Base-by-base conservation (phyloP, 2,329 filamentous ascomycete species). In the Tolypocladium cylindrosporum region DNA sequence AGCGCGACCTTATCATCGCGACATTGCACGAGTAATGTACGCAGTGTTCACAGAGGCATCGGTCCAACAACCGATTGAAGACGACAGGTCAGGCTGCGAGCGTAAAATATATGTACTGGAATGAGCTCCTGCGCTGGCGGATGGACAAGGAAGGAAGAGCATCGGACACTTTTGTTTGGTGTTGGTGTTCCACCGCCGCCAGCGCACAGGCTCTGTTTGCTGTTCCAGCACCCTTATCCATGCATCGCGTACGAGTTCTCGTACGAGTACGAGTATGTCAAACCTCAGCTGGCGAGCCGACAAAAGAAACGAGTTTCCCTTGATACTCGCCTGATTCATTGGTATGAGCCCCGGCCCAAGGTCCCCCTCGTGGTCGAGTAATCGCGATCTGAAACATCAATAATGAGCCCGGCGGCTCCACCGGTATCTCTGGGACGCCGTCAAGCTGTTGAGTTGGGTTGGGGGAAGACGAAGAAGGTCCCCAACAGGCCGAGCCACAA, bases 331-430 rank as follows among this genome's bases (percentile, higher is more conserved):
- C 45, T n/a, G 48, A 36, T 34, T 19, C 13, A 19, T 34, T n/a
- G 8, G 14, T 14, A 5, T 4, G 45, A 34, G 27, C 14, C 36
- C n/a, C 36, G 19, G 51, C 19, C 36, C 9, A 54, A 24, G 40
- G 50, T n/a, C 51, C 24, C 36, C 27, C n/a, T 31, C 24, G 45
- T 11, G 36, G 54, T 41, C 24, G 41, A 31, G 41, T 37, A 27
- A 52, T 56, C 34, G 52, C 36, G 55, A 53, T 57, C 48, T 57
- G 55, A 57, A 57, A 57, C 55, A 21, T n/a, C 39, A n/a, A 34
- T 31, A 16, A 27, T 11, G 19, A 21, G 31, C 42, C 24, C 6
- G n/a, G 27, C 54, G 42, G 41, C 41, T 45, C n/a, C 54, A 55
- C 54, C 54, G 42, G 36, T 13, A 14, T 27, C 7, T 31, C 13